phyloP scores from a whole-genome alignment of 1,284 basidiomycete species.

The Coniferiporia weirii region DNA sequence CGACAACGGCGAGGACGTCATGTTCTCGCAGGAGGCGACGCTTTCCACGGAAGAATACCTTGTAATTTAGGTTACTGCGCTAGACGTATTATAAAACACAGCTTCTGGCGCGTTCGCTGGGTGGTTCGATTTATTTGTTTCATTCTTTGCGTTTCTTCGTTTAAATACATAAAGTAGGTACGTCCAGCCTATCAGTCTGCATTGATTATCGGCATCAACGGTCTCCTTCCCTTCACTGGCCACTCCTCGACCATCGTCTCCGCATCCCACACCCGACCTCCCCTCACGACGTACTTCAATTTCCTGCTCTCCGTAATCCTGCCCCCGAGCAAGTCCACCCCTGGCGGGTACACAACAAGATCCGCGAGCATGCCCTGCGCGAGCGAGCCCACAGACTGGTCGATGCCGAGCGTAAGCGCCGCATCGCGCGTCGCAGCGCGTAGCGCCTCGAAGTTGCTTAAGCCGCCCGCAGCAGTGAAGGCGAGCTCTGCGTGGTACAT shows the following conservation, averaged over 20 bases:
- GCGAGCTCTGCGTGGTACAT: slow-evolving; percentile 72
- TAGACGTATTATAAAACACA: not conserved
- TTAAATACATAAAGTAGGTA: not conserved
- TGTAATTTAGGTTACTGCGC: slow-evolving; percentile 35
- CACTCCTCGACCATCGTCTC: slow-evolving; percentile 61
- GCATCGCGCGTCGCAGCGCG: slow-evolving; percentile 61
- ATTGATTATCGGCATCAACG: slow-evolving; percentile 53
- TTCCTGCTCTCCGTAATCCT: slow-evolving; percentile 46
- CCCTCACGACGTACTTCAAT: slow-evolving; percentile 50
- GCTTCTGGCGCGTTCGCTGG: not conserved
- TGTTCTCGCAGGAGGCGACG: slow-evolving; percentile 77
- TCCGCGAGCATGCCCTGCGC: slow-evolving; percentile 63
- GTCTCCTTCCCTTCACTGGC: slow-evolving; percentile 55
- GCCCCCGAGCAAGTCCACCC: slow-evolving; percentile 48
- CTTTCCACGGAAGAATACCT: slow-evolving; percentile 70
- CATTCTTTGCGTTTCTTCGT: not conserved
- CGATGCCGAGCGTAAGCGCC: slow-evolving; percentile 59
- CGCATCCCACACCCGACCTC: slow-evolving; percentile 64
- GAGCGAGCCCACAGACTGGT: slow-evolving; percentile 54
- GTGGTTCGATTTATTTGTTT: not conserved
- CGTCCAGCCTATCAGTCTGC: slow-evolving; percentile 36
- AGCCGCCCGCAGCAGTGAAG: slow-evolving; percentile 55
- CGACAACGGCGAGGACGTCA: slow-evolving; percentile 53
- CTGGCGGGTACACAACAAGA: slow-evolving; percentile 56
- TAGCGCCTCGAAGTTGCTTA: slow-evolving; percentile 47